Conservation (phyloP, 768 basidiomycete species). For the Suillus plorans region DNA sequence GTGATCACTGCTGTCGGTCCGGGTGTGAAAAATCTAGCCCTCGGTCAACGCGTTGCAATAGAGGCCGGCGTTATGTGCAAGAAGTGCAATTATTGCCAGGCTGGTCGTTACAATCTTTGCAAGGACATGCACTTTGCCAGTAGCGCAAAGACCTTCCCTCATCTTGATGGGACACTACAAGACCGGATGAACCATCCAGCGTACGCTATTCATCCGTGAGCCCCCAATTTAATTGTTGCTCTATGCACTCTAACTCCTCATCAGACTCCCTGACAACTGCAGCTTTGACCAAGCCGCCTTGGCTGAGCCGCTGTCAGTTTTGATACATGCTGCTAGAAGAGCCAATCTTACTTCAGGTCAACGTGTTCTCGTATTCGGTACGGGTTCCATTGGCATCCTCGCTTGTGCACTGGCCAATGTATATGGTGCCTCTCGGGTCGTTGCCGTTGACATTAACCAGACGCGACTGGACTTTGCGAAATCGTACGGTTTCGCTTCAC, state of each 20-base stretch:
- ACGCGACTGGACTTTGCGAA: slow-evolving; percentile 78
- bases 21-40: slow-evolving; percentile 57
- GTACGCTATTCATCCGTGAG: slow-evolving; percentile 84
- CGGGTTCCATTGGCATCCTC: slow-evolving; percentile 91
- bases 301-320: slow-evolving; percentile 92
- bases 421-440: slow-evolving; percentile 67
- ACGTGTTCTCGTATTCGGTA: slow-evolving; percentile 85
- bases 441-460: slow-evolving; percentile 85
- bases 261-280: slow-evolving; percentile 72
- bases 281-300: slow-evolving; percentile 82
- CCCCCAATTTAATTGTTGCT: slow-evolving; percentile 17
- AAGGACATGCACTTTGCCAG: slow-evolving; percentile 85
- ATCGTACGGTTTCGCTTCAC: slow-evolving; percentile 71
- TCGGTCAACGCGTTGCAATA: slow-evolving; percentile 89
- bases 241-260: slow-evolving; percentile 13
- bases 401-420: slow-evolving; percentile 78
- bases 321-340: slow-evolving; percentile 63
- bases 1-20: slow-evolving; percentile 81
- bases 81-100: slow-evolving; percentile 63
- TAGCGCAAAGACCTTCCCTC: slow-evolving; percentile 89
- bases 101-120: slow-evolving; percentile 93
- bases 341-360: slow-evolving; percentile 50
- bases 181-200: slow-evolving; percentile 87
- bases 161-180: slow-evolving; percentile 90
- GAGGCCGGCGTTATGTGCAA: slow-evolving; percentile 92